Conservation (phyloP, 768 basidiomycete species). For the Glaciozyma martinii region DNA sequence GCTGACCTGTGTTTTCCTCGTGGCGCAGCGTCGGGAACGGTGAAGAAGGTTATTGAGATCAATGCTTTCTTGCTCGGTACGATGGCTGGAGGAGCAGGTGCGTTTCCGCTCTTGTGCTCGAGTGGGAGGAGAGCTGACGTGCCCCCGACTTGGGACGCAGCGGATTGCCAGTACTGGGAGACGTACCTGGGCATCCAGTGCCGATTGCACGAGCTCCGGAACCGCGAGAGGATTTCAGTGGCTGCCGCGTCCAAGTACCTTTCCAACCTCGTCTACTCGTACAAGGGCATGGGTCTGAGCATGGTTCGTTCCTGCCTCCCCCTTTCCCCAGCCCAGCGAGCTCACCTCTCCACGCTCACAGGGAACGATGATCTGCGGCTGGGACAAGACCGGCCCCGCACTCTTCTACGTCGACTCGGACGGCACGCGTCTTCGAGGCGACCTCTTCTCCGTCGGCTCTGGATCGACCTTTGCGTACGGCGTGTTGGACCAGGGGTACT, state of each 20-base stretch:
- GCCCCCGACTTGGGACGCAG: constrained; percentile 41
- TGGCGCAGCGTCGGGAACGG: constrained; percentile 75
- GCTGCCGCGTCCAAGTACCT: constrained; percentile 98
- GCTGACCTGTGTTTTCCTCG: not conserved
- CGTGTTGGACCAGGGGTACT: constrained; percentile 90
- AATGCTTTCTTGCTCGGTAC: constrained; percentile 98
- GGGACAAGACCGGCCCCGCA: constrained; percentile 98
- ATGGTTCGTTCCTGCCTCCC: constrained; percentile 60
- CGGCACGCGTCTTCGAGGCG: constrained; percentile 86
- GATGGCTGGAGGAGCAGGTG: constrained; percentile 98
- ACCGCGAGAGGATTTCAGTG: constrained; percentile 91
- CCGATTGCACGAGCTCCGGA: constrained; percentile 89
- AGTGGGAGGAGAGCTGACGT: not conserved
- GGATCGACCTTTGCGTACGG: constrained; percentile 99
- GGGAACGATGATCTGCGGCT: constrained; percentile 99
- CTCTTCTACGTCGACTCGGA: constrained; percentile 98
- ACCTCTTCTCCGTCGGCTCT: constrained; percentile 97
- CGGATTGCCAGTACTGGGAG: constrained; percentile 96
- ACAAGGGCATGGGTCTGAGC: constrained; percentile 98
- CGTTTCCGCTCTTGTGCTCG: not conserved
- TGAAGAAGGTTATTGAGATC: constrained; percentile 98
- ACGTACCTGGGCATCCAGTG: constrained; percentile 99
- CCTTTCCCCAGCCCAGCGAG: not conserved
- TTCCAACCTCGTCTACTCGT: constrained; percentile 91
- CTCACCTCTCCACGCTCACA: constrained; percentile 37